Percentiles rank a stretch among this genome's conserved stretches.
Evolutionary conservation across 257 asterid species (phyloP).

Genomic region (Scutellaria barbata): DNA sequence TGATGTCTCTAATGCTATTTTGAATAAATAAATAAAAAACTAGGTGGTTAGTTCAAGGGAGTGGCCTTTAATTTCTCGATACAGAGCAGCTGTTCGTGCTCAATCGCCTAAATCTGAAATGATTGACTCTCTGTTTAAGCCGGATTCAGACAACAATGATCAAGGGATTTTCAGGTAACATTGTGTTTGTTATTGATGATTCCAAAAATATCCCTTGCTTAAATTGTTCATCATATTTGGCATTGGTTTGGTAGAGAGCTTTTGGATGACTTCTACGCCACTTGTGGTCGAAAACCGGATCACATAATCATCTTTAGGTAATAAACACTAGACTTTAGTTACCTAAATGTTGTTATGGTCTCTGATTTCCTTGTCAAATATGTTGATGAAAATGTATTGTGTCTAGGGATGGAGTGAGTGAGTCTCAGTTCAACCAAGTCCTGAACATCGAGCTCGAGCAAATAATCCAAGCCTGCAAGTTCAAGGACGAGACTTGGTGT

Average conservation of each 20-base stretch:
- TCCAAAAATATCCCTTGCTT: no score
- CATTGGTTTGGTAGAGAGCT: constrained; percentile 41
- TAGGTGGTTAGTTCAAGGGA: constrained; percentile 75
- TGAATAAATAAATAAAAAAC: constrained; percentile 25
- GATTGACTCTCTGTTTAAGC: constrained; percentile 60
- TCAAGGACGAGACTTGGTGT: constrained; percentile 51
- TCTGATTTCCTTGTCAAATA: neutral
- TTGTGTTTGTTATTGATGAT: neutral
- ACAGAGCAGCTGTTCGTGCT: constrained; percentile 70
- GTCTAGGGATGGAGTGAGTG: constrained; percentile 77
- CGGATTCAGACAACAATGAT: constrained; percentile 46
- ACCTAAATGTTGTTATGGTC: neutral
- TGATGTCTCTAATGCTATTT: neutral
- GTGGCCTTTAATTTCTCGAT: constrained; percentile 72
- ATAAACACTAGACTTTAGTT: no score
- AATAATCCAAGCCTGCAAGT: constrained; percentile 74
- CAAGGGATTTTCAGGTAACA: constrained; percentile 65
- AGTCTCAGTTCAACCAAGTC: constrained; percentile 78
- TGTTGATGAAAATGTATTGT: neutral
- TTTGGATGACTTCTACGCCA: constrained; percentile 52
- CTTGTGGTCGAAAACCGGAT: constrained; percentile 54
- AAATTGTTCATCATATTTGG: no score
- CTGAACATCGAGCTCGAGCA: constrained; percentile 69
- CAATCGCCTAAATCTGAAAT: constrained; percentile 72
- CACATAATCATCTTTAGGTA: constrained; percentile 77